Conservation (phyloP, 768 basidiomycete species). For the Multifurca ochricompacta region DNA sequence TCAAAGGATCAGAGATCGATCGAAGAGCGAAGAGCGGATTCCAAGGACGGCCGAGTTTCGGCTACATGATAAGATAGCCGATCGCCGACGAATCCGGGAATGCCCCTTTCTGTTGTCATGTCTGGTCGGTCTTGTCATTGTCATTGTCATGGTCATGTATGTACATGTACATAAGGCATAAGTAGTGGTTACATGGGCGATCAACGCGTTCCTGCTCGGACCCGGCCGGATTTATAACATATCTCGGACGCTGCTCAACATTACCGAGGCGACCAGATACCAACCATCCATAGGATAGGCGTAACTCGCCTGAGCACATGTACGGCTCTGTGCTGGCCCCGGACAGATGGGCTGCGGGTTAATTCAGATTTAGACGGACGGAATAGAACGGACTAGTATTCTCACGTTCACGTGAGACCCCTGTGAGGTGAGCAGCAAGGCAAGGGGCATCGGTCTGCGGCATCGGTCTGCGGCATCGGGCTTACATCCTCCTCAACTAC, state of each 20-base stretch:
- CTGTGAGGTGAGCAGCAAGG: not conserved
- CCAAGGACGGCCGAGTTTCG: no score
- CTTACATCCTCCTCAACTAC: no score
- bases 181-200: no score
- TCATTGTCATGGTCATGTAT: no score
- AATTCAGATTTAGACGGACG: no score
- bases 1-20: no score
- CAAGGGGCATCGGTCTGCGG: not conserved
- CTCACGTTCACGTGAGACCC: not conserved
- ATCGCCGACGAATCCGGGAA: not conserved
- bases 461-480: no score
- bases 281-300: not conserved
- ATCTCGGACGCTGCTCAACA: not conserved
- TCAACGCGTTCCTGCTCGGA: constrained; percentile 4
- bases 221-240: not conserved
- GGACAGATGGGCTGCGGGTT: not conserved
- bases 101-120: not conserved
- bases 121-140: no score
- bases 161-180: no score
- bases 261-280: not conserved
- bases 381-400: no score
- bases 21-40: no score
- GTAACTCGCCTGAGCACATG: not conserved
- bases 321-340: not conserved
- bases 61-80: not conserved